A percentile compares a stretch with the other conserved stretches of the same genome.
Evolutionary conservation across 2,329 filamentous ascomycete species (phyloP).

Genomic region (Elsinoe perseae): DNA sequence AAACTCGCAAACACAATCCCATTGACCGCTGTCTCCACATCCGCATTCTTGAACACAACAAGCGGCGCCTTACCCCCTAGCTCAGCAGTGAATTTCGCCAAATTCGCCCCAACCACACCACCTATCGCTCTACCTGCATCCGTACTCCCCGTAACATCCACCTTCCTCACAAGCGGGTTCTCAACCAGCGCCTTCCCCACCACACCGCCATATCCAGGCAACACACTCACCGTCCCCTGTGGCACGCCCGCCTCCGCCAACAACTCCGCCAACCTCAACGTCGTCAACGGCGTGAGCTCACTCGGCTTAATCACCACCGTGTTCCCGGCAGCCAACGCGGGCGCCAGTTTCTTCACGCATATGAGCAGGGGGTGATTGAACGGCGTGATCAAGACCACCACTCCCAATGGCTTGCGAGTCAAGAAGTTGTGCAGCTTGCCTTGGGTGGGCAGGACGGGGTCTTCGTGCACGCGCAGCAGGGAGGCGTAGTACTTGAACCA

Average conservation of each 20-base stretch:
- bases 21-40: conserved; percentile 21
- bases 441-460: conserved; percentile 56
- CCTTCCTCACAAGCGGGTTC: conserved; percentile 31
- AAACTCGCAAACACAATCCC: conserved; percentile 42
- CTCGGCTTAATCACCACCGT: conserved; percentile 24
- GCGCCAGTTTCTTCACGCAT: conserved; percentile 34
- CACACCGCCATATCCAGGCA: conserved; percentile 20
- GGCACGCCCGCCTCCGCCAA: conserved; percentile 33
- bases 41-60: conserved; percentile 15
- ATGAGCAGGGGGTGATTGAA: conserved; percentile 36
- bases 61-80: conserved; percentile 50
- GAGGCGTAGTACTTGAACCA: conserved; percentile 68
- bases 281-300: conserved; percentile 33
- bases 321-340: conserved; percentile 16
- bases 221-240: conserved; percentile 31
- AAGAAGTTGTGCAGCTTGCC: conserved; percentile 45
- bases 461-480: conserved; percentile 59
- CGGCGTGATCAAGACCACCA: conserved; percentile 34
- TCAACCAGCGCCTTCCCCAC: conserved; percentile 1
- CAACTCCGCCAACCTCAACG: conserved; percentile 31
- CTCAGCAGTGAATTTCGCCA: conserved; percentile 54
- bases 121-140: conserved; percentile 29
- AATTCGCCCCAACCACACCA: conserved; percentile 30
- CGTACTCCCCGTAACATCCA: conserved; percentile 28
- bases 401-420: conserved; percentile 26